Evolutionary conservation across 768 basidiomycete species (phyloP), one percentile per base, ranked within the genome.

Genomic region (Sistotremastrum suecicum): DNA sequence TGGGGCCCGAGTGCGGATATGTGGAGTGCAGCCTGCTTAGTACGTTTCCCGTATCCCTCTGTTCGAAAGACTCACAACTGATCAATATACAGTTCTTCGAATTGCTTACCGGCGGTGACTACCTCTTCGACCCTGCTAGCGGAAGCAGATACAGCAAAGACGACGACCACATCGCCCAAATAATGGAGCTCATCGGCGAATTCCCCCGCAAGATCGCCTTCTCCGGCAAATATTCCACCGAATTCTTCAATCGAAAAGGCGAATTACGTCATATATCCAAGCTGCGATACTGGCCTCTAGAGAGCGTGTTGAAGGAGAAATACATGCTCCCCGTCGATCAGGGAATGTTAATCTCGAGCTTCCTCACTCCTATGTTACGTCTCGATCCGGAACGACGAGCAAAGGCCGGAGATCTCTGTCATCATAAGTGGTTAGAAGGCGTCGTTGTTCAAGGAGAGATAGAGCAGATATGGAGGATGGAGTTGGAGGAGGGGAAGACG

Each of bases 1-100:
- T 99, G 94, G 94, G 87, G 89, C 4, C 71, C 89, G 7, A 90
- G 85, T 54, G 91, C 90, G 29, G 95, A 99, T 63, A 78, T 95
- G 28, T 99, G 95, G 95, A 89, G 85, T 55, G 83, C 97, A 0
- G 83, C 92, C 0, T 94, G 90, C 63, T 78, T 97, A 61, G 89
- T 92, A 57, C 29, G 28, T 29, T 30, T 28, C 7, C 12, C 34
- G 31, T 9, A n/a, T n/a, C n/a, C n/a, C n/a, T 34, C 5, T 37
- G 47, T 39, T 3, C n/a, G n/a, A 37, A 12, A 9, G 9, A 37
- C 43, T 34, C 34, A 34, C 42, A 34, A 35, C n/a, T 10, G 30
- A 36, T 36, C 37, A 39, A 5, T 33, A 30, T 11, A 6, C 53
- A 91, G 89, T 74, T 90, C 37, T 99, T 99, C 59, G 94, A 98